A percentile compares a stretch with the other conserved stretches of the same genome.
These are phyloP conservation scores for Bocquillonia castaneifolia DNA, from an alignment of 441 rosid species.

Conservation along the genomic window DNA sequence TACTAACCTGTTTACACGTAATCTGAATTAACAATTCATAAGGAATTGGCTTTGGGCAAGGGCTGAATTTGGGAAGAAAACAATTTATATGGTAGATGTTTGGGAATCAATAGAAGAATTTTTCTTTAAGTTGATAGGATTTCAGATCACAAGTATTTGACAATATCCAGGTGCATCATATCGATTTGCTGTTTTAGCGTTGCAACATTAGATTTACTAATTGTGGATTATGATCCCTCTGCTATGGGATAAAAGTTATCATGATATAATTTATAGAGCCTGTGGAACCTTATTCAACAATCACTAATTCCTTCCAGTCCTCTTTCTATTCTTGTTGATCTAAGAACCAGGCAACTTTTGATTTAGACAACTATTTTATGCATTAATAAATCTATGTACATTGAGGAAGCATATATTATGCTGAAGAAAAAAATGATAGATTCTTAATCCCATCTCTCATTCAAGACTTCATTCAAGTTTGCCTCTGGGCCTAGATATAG, in stretches of 20 bases:
- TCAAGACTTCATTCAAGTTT: conserved; percentile 1
- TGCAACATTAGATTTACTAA: background rate
- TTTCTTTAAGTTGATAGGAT: background rate
- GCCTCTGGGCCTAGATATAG: background rate
- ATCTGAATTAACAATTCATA: background rate
- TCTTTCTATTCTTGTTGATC: background rate
- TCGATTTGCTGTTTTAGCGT: background rate
- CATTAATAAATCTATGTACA: no score
- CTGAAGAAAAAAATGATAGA: background rate
- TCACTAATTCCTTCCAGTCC: background rate
- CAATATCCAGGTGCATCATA: background rate
- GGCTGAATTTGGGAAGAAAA: background rate
- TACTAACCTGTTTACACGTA: no score
- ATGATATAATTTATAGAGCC: background rate
- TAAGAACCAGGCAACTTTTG: background rate
- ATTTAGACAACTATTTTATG: background rate
- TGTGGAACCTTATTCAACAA: background rate
- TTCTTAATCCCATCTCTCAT: background rate
- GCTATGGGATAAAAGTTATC: background rate
- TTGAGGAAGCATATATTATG: no score
- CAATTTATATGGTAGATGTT: background rate
- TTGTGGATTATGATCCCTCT: background rate
- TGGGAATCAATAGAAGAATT: background rate
- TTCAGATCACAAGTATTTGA: background rate
- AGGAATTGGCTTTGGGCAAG: background rate